A percentile compares a stretch with the other conserved stretches of the same genome.
phyloP scores from a whole-genome alignment of 768 basidiomycete species.

The Multifurca ochricompacta region DNA sequence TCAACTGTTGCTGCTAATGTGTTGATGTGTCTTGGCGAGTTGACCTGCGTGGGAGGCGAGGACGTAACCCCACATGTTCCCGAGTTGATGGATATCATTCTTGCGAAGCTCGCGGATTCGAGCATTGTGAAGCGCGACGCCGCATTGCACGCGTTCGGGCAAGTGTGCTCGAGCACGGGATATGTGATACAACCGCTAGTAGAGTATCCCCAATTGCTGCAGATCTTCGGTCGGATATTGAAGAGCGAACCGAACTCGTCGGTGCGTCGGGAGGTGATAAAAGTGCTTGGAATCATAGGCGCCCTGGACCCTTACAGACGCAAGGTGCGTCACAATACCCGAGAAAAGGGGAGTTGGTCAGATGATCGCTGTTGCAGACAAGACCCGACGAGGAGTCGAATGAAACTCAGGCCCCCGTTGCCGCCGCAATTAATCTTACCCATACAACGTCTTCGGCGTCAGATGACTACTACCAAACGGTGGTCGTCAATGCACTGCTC shows the following conservation, averaged over 20 bases:
- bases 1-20: conserved; percentile 88
- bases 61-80: conserved; percentile 78
- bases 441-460: conserved; percentile 58
- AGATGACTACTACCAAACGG: conserved; percentile 97
- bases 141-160: conserved; percentile 88
- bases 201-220: conserved; percentile 87
- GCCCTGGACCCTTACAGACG: conserved; percentile 94
- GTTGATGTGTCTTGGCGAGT: conserved; percentile 89
- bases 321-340: conserved; percentile 49
- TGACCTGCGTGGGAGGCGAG: conserved; percentile 89
- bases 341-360: neutral
- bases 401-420: conserved; percentile 45
- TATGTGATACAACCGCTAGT: conserved; percentile 88
- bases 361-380: conserved; percentile 30
- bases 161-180: conserved; percentile 91
- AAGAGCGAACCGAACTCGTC: conserved; percentile 66
- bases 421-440: conserved; percentile 58
- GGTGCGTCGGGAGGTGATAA: conserved; percentile 83
- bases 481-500: conserved; percentile 83
- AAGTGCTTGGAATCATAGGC: conserved; percentile 92
- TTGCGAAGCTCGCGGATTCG: conserved; percentile 84
- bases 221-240: conserved; percentile 74
- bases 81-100: conserved; percentile 84
- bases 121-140: conserved; percentile 86
- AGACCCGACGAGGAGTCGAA: conserved; percentile 55